Conservation (phyloP, 192 early-diverging fungal species). For the Entophlyctis luteolus region DNA sequence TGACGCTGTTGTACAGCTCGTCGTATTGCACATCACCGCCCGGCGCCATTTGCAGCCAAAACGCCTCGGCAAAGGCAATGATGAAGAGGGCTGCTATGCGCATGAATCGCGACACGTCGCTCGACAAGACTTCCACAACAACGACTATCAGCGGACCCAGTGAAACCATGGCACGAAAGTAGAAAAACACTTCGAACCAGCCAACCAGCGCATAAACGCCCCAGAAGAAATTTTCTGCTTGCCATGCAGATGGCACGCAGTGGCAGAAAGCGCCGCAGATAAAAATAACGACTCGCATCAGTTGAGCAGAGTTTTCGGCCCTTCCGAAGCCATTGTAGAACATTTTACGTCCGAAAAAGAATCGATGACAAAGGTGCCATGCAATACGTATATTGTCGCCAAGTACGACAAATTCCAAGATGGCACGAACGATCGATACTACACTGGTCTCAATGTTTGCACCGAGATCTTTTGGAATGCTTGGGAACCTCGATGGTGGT, state of each 20-base stretch:
- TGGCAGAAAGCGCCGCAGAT: not conserved
- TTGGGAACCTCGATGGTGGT: not conserved
- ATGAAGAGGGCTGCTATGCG: not conserved
- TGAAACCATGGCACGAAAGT: slow-evolving; percentile 1
- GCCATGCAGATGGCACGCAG: not conserved
- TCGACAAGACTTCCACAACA: not conserved
- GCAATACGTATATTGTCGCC: too few species aligned
- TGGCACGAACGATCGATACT: too few species aligned
- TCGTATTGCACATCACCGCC: not conserved
- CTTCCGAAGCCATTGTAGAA: slow-evolving; percentile 3
- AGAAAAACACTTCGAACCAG: slow-evolving; percentile 10
- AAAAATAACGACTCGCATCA: not conserved
- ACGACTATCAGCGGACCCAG: slow-evolving; percentile 9
- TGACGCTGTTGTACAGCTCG: not conserved
- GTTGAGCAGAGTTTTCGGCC: not conserved
- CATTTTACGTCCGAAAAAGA: too few species aligned
- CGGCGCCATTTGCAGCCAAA: slow-evolving; percentile 19
- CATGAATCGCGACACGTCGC: slow-evolving; percentile 4
- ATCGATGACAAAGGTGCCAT: too few species aligned
- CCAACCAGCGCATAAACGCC: slow-evolving; percentile 1
- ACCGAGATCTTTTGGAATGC: too few species aligned
- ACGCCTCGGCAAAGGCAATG: slow-evolving; percentile 10
- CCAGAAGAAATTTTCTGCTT: slow-evolving; percentile 11
- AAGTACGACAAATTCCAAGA: too few species aligned
- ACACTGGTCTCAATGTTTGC: too few species aligned